Evolutionary conservation across 805 yeast species (phyloP).

Genomic region (Pichia occidentalis): DNA sequence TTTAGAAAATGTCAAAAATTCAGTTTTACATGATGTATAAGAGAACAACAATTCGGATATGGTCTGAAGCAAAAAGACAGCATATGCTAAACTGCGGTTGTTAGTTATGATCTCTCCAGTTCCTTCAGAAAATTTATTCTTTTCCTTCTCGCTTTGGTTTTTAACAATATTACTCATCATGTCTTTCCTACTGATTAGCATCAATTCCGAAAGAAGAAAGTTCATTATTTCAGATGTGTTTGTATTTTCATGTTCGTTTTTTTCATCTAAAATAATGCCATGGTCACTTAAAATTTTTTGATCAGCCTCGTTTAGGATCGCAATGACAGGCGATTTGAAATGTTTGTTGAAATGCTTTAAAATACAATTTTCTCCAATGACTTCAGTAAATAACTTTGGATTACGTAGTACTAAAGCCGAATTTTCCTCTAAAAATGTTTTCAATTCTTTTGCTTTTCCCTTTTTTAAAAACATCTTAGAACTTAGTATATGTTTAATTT

Average conservation of each 20-base stretch:
- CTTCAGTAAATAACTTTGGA: conserved; percentile 20
- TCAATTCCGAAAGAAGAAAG: conserved; percentile 56
- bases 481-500: conserved; percentile 39
- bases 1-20: conserved; percentile 72
- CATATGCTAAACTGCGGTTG: conserved; percentile 57
- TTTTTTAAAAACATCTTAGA: conserved; percentile 16
- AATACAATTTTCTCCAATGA: conserved; percentile 18
- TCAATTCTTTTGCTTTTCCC: conserved; percentile 37
- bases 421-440: conserved; percentile 42
- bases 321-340: conserved; percentile 17
- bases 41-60: conserved; percentile 69
- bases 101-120: conserved; percentile 24
- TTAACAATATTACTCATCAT: conserved; percentile 16
- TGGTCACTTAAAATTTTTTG: conserved; percentile 10
- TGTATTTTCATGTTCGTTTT: conserved; percentile 14
- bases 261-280: conserved; percentile 10
- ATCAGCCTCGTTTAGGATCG: conserved; percentile 22
- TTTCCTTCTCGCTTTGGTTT: conserved; percentile 17
- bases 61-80: conserved; percentile 59
- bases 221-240: conserved; percentile 53
- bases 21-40: conserved; percentile 74
- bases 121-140: conserved; percentile 17
- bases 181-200: conserved; percentile 34
- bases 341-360: conserved; percentile 19
- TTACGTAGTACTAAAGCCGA: conserved; percentile 40